Conservation (phyloP, 2,329 filamentous ascomycete species). For the Metarhizium robertsii region DNA sequence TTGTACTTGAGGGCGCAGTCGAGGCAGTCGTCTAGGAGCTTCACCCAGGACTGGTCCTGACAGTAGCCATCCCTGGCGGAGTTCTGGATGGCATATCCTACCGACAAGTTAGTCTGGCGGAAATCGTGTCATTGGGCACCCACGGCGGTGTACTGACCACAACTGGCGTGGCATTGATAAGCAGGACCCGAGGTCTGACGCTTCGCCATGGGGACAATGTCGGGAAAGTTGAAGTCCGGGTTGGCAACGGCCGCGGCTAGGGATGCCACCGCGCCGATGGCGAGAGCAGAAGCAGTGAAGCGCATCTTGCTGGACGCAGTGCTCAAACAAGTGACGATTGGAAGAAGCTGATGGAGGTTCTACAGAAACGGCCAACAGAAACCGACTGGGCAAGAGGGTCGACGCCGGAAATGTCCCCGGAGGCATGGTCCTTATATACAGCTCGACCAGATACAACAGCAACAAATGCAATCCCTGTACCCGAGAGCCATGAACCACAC, state of each 20-base stretch:
- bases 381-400: neutral
- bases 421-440: neutral
- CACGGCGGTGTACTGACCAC: slow-evolving; percentile 27
- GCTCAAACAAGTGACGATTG: slow-evolving; percentile 7
- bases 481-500: neutral
- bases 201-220: slow-evolving; percentile 24
- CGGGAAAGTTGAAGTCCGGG: slow-evolving; percentile 17
- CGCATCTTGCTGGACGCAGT: slow-evolving; percentile 17
- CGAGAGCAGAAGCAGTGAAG: slow-evolving; percentile 15
- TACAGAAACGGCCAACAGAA: no score
- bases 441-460: neutral
- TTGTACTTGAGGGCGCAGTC: slow-evolving; percentile 31
- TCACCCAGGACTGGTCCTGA: slow-evolving; percentile 26
- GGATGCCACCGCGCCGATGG: slow-evolving; percentile 19
- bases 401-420: no score
- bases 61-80: slow-evolving; percentile 19
- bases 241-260: slow-evolving; percentile 12
- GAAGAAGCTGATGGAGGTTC: neutral
- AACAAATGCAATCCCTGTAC: neutral
- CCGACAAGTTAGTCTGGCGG: neutral
- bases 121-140: no score
- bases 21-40: slow-evolving; percentile 33
- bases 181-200: slow-evolving; percentile 30
- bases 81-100: slow-evolving; percentile 21
- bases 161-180: slow-evolving; percentile 41